phyloP scores from a whole-genome alignment of 2,329 filamentous ascomycete species.

The Penicillium frequentans region DNA sequence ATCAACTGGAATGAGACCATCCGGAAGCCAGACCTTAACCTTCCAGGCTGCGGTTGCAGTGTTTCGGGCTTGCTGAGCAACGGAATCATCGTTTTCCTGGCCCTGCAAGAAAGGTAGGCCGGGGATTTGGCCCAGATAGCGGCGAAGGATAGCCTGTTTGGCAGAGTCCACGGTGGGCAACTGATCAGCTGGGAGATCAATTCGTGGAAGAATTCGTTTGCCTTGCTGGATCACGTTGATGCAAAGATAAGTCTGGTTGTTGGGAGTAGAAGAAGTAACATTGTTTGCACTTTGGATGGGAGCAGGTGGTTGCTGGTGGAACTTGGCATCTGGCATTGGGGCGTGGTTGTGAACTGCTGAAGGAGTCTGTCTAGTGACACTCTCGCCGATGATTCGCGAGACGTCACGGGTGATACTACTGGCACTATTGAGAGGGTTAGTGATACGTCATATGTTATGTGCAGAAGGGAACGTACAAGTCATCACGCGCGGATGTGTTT shows the following conservation, averaged over 20 bases:
- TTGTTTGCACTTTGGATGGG: constrained; percentile 4
- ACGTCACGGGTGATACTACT: constrained; percentile 43
- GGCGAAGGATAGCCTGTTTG: constrained; percentile 33
- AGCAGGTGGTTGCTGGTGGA: constrained; percentile 18
- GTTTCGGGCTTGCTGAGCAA: constrained; percentile 17
- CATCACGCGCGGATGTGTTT: constrained; percentile 33
- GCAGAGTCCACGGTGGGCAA: constrained; percentile 35
- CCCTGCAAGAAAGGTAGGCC: constrained; percentile 16
- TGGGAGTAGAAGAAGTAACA: constrained; percentile 4
- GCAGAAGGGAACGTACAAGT: constrained; percentile 38
- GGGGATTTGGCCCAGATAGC: constrained; percentile 32
- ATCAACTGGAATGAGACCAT: constrained; percentile 40
- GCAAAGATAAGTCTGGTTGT: constrained; percentile 32
- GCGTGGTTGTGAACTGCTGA: background rate
- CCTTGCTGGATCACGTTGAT: constrained; percentile 40
- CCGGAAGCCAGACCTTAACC: constrained; percentile 43
- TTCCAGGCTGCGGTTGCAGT: constrained; percentile 27
- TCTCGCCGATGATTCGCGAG: constrained; percentile 43
- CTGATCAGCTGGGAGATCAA: constrained; percentile 38
- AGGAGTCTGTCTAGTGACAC: constrained; percentile 28
- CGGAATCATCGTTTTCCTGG: constrained; percentile 10
- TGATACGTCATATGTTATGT: background rate
- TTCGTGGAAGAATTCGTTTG: constrained; percentile 40
- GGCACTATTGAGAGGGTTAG: constrained; percentile 35
- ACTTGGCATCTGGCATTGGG: constrained; percentile 12